Evolutionary conservation across 345 rosid genomes (phyloP), one percentile per base, ranked within the genome.

Genomic region (thale cress (Arabidopsis thaliana)): DNA sequence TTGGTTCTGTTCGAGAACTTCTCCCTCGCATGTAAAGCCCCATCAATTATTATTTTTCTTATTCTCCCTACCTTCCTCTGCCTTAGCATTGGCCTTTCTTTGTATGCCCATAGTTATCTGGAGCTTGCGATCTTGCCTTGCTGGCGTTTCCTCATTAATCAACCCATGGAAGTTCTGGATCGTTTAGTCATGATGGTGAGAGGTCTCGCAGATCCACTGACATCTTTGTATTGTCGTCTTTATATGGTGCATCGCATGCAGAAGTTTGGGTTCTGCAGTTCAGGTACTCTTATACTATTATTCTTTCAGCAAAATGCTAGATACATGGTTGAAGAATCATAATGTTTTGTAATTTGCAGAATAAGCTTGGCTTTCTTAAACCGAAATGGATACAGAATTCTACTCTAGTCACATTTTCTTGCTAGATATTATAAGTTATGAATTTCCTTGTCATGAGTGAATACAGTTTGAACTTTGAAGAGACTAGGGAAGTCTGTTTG

Each of bases 101-200:
- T 78, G 36, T 63, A 28, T 72, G 52, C 57, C 23, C 32, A 66
- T 84, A 91, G 98, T 80, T 93, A 93, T 76, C 80, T 93, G 85
- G 98, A 93, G 84, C 77, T 86, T 78, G 93, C 98, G 32, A 80
- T 93, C 51, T 84, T 91, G 78, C 98, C 96, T 70, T 93, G 97
- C 65, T 89, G 97, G 96, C 85, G 84, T 46, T 93, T 89, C 82
- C 87, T 93, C 80, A 53, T 71, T 37, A 79, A 86, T 70, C 84
- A 71, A 60, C 94, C 93, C 40, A 25, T 34, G 23, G 85, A 87
- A 50, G 78, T 80, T 82, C 79, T 89, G 74, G 86, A 83, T 66
- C 93, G 94, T 50, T 72, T 93, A 67, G 85, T 88, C 58, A 84
- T 80, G 86, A 91, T 91, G 98, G 83, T 80, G 69, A 87, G 98